Evolutionary conservation across 1,284 basidiomycete species (phyloP), one percentile per base, ranked within the genome.

Genomic region (Tremellales sp.): DNA sequence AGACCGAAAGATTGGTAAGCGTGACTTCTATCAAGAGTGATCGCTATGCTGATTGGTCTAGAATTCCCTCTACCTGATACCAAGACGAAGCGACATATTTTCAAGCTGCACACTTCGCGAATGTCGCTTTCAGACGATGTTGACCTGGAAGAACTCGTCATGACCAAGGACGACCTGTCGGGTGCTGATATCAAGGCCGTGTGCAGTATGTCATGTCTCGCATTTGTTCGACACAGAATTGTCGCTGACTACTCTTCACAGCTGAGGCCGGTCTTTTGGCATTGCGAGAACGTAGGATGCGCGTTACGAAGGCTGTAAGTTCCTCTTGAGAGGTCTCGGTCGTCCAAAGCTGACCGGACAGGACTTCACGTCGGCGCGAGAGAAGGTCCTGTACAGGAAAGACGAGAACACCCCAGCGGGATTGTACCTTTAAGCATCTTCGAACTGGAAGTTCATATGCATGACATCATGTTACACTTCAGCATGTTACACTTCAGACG

Each of bases 151-250:
- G 93, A 97, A 76, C 91, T 91, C 65, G 85, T 98, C 49, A 89
- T 87, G 76, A 86, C 88, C 51, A 98, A 98, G 76, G 96, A 98
- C 66, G 94, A 98, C 65, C 77, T 97, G 15, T 93, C 89, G 10
- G 94, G 94, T 50, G 94, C 94, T 4, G 96, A 98, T 68, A 97
- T 98, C 80, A 97, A 97, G 78, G 93, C 92, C 3, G 88, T 93
- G 15, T 94, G 89, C 70, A 92, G 68, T 72, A 49, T 52, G 69
- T 68, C 52, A 49, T 39, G 10, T n/a, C n/a, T n/a, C 11, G 15
- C 4, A 2, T 12, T 10, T 13, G 10, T 39, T 39, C 36, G 19
- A 39, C 19, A 39, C 19, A 19, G 19, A 33, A n/a, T 15, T n/a
- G 26, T 40, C 51, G 48, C 53, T 60, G 45, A 58, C 26, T n/a